Conservation (phyloP, 208 protist genomes). For the Vickermania ingenoplastis region DNA sequence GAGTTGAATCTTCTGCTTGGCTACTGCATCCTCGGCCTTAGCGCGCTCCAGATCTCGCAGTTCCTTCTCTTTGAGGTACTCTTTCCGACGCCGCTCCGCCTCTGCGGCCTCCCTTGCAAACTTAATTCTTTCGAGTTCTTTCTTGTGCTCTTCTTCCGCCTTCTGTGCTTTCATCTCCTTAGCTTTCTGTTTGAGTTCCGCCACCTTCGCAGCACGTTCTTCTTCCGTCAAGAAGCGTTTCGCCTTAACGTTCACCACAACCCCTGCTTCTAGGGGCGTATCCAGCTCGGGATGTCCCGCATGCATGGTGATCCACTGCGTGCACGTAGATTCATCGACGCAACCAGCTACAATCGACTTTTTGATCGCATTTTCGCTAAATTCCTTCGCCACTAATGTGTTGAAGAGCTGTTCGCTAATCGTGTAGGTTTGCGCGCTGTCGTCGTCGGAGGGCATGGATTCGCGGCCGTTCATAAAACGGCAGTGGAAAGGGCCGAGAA, state of each 20-base stretch:
- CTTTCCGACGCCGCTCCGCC: conserved; percentile 39
- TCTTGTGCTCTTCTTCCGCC: conserved; percentile 29
- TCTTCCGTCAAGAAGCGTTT: conserved; percentile 62
- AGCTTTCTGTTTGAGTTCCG: conserved; percentile 49
- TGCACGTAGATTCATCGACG: conserved; percentile 66
- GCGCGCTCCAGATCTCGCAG: conserved; percentile 30
- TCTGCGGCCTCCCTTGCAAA: conserved; percentile 47
- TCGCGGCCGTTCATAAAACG: background rate
- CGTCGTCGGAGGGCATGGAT: conserved; percentile 10
- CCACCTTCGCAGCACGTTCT: conserved; percentile 60
- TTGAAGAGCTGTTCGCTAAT: conserved; percentile 52
- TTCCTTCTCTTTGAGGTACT: conserved; percentile 37
- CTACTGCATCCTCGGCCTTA: conserved; percentile 44
- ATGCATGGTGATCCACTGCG: conserved; percentile 82
- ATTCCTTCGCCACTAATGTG: conserved; percentile 32
- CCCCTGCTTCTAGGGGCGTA: conserved; percentile 53
- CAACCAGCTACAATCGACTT: conserved; percentile 81
- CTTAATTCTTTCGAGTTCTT: conserved; percentile 48
- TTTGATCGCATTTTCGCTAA: conserved; percentile 83
- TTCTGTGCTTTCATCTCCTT: conserved; percentile 42
- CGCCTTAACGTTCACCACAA: conserved; percentile 50
- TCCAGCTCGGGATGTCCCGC: conserved; percentile 73
- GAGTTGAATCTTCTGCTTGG: conserved; percentile 41
- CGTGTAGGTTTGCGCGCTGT: conserved; percentile 24
- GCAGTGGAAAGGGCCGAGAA: no score